Evolutionary conservation across 2,329 filamentous ascomycete genomes (phyloP).

Genomic region (Pseudogymnoascus sp.): DNA sequence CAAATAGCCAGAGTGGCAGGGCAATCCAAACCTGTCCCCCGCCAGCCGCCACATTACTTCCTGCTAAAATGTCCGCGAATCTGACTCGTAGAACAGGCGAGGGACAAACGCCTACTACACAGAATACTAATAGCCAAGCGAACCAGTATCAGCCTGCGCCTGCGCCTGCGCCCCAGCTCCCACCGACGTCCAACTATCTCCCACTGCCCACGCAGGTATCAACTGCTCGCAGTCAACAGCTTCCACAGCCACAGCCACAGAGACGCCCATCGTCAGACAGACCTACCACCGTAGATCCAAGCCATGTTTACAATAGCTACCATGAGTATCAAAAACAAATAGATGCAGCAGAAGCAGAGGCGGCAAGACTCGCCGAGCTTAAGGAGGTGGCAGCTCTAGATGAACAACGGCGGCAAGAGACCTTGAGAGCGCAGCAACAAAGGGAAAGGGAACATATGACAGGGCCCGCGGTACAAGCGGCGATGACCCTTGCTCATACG

Average conservation of each 20-base stretch:
- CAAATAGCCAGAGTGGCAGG: background rate
- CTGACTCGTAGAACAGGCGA: background rate
- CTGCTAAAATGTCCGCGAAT: background rate
- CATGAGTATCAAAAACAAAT: constrained; percentile 14
- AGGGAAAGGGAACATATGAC: background rate
- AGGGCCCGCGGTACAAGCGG: background rate
- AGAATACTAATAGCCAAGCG: background rate
- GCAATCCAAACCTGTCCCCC: background rate
- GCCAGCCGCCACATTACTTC: background rate
- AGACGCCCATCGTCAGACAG: background rate
- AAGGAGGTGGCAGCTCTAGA: background rate
- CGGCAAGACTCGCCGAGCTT: background rate
- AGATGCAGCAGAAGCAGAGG: constrained; percentile 1
- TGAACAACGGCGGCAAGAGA: background rate
- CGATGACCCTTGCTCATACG: background rate
- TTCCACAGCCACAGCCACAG: background rate
- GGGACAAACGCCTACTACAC: background rate
- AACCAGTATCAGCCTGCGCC: background rate
- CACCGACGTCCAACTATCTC: background rate
- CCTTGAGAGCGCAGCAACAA: background rate
- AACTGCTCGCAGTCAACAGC: background rate
- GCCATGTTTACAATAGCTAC: constrained; percentile 13
- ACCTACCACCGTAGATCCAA: constrained; percentile 13
- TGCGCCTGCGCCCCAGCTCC: background rate
- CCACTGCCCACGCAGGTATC: background rate